Percentiles rank a stretch among this genome's conserved stretches.
These are phyloP conservation scores for Mycena venus DNA, from an alignment of 768 basidiomycete genomes.

Conservation along the genomic window DNA sequence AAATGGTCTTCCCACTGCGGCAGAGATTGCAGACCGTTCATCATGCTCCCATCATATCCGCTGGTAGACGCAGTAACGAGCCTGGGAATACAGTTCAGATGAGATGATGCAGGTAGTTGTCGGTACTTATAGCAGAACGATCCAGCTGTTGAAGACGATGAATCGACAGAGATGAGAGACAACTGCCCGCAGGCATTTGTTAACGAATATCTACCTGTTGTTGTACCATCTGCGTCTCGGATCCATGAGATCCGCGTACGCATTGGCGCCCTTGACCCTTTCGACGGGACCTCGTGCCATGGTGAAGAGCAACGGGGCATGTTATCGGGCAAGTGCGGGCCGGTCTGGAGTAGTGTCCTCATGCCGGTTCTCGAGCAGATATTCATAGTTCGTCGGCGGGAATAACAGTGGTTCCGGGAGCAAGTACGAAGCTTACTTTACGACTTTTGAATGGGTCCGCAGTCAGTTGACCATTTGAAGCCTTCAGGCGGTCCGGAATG, in stretches of 20 bases:
- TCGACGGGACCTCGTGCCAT: not conserved
- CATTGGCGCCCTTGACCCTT: constrained; percentile 13
- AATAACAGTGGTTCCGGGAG: not conserved
- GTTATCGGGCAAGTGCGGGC: not conserved
- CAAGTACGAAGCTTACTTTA: not conserved
- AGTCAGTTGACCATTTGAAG: not conserved
- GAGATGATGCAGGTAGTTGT: not conserved
- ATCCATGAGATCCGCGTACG: constrained; percentile 54
- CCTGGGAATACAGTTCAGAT: constrained; percentile 33
- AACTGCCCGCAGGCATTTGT: not conserved
- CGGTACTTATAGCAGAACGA: constrained; percentile 69
- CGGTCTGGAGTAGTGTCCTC: not conserved
- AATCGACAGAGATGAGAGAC: constrained; percentile 52
- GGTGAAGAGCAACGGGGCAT: not conserved
- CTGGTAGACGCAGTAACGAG: constrained; percentile 83
- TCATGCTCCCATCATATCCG: constrained; percentile 84
- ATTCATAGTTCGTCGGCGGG: not conserved
- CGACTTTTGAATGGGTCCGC: not conserved
- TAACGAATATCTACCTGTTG: constrained; percentile 51
- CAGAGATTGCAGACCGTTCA: constrained; percentile 84
- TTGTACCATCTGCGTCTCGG: constrained; percentile 61
- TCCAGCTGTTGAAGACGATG: constrained; percentile 77
- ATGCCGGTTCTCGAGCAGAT: not conserved
- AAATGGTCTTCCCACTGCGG: constrained; percentile 75
- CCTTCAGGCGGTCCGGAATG: not conserved